These are phyloP conservation scores for Pistacia vera DNA, from an alignment of 345 rosid species.

Conservation along the genomic window DNA sequence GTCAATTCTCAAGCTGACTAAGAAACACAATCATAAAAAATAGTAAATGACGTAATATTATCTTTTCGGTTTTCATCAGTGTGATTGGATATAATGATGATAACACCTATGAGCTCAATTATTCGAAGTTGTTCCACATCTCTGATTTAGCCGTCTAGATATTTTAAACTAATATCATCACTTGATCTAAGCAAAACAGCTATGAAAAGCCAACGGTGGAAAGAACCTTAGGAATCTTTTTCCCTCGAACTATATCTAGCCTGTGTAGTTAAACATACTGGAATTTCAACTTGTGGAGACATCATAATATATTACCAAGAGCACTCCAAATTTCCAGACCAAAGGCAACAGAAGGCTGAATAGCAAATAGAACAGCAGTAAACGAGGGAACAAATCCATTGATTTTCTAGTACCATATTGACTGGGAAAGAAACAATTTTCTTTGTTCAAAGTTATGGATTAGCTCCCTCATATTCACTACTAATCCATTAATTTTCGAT, in stretches of 20 bases:
- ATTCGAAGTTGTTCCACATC: not conserved
- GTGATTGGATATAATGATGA: too few species aligned
- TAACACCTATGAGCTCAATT: too few species aligned
- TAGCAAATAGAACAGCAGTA: not conserved
- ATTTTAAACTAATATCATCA: not conserved
- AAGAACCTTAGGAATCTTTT: not conserved
- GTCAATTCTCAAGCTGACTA: not conserved
- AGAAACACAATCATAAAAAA: not conserved
- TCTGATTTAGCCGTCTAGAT: not conserved
- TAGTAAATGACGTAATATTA: not conserved
- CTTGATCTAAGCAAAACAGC: not conserved
- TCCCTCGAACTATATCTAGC: not conserved
- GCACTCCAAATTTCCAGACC: not conserved
- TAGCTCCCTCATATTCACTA: not conserved
- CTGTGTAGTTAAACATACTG: not conserved
- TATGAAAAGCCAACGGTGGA: not conserved
- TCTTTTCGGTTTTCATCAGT: not conserved
- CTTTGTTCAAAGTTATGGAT: too few species aligned
- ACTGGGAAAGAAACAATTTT: too few species aligned
- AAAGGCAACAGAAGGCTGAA: constrained; percentile 1
- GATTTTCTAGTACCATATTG: not conserved
- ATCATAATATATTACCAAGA: not conserved
- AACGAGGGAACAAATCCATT: not conserved
- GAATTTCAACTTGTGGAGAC: not conserved
- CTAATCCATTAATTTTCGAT: not conserved